Percentiles rank a stretch among this genome's conserved stretches.
These are phyloP conservation scores for Bonia amplexicaulis DNA, from an alignment of 176 grass and related monocot species.

Conservation along the genomic window DNA sequence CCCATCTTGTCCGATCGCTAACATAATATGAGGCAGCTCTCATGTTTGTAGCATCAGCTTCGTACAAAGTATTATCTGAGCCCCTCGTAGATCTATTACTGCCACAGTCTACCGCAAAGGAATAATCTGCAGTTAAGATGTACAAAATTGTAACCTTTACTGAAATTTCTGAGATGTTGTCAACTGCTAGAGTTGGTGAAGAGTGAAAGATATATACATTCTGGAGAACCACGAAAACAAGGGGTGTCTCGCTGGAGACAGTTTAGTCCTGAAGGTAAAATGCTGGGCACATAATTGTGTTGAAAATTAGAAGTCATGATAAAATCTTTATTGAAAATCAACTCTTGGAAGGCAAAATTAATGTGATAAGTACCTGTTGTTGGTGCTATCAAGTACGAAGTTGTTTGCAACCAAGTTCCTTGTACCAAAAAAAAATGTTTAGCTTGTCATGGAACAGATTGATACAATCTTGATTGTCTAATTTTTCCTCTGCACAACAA, in stretches of 20 bases:
- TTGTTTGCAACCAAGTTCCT: constrained; percentile 85
- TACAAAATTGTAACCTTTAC: neutral
- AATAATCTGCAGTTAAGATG: constrained; percentile 46
- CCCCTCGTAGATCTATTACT: constrained; percentile 32
- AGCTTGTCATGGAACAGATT: neutral
- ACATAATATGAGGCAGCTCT: constrained; percentile 57
- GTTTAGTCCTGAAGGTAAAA: constrained; percentile 45
- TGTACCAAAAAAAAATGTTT: neutral
- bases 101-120: constrained; percentile 65
- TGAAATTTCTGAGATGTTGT: neutral
- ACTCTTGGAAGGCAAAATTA: neutral
- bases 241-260: constrained; percentile 74
- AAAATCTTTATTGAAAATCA: neutral
- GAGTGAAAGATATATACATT: constrained; percentile 31
- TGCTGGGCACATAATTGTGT: constrained; percentile 13
- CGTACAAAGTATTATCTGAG: constrained; percentile 50
- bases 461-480: neutral
- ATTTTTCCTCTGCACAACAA: neutral
- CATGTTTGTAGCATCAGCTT: constrained; percentile 42
- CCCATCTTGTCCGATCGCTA: constrained; percentile 50
- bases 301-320: neutral
- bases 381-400: constrained; percentile 28
- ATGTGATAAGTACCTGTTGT: constrained; percentile 36
- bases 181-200: neutral
- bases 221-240: constrained; percentile 60